Conservation (phyloP, 179 eudicot species). For the Beta corolliflora region DNA sequence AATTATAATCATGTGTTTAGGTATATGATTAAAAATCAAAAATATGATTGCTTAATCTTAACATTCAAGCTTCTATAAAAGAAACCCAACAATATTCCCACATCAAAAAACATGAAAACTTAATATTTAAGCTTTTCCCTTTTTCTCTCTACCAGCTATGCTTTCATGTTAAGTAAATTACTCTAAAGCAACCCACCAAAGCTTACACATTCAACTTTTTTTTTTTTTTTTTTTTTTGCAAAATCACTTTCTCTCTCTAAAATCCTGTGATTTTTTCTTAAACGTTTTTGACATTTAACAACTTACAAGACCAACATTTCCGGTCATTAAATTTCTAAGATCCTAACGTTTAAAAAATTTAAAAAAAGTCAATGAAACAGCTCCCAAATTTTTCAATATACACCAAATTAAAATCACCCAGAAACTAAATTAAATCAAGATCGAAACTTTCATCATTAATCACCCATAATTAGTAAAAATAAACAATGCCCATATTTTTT, state of each 20-base stretch:
- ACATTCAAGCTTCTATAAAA: slow-evolving; percentile 44
- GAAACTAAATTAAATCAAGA: slow-evolving; percentile 10
- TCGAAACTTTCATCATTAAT: slow-evolving; percentile 15
- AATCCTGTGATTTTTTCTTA: not conserved
- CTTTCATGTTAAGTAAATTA: slow-evolving; percentile 36
- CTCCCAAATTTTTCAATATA: not conserved
- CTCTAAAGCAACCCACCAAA: slow-evolving; percentile 26
- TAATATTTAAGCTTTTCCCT: slow-evolving; percentile 19
- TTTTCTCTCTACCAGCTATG: slow-evolving; percentile 35
- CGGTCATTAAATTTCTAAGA: not conserved
- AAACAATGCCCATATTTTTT: not conserved
- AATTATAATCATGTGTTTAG: slow-evolving; percentile 41
- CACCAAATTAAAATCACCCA: not conserved
- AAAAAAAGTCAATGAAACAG: slow-evolving; percentile 25
- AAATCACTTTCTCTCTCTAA: slow-evolving; percentile 6
- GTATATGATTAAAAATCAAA: slow-evolving; percentile 45
- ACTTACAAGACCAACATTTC: slow-evolving; percentile 5
- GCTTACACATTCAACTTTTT: no score
- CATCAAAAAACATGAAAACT: slow-evolving; percentile 32
- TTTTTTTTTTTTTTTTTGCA: slow-evolving; percentile 10
- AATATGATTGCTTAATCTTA: slow-evolving; percentile 47
- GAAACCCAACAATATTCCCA: slow-evolving; percentile 24
- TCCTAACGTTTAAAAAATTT: not conserved
- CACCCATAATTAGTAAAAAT: not conserved
- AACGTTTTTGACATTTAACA: slow-evolving; percentile 4